Base-by-base conservation (phyloP, 2,329 filamentous ascomycete species). In the Nemania sp. region DNA sequence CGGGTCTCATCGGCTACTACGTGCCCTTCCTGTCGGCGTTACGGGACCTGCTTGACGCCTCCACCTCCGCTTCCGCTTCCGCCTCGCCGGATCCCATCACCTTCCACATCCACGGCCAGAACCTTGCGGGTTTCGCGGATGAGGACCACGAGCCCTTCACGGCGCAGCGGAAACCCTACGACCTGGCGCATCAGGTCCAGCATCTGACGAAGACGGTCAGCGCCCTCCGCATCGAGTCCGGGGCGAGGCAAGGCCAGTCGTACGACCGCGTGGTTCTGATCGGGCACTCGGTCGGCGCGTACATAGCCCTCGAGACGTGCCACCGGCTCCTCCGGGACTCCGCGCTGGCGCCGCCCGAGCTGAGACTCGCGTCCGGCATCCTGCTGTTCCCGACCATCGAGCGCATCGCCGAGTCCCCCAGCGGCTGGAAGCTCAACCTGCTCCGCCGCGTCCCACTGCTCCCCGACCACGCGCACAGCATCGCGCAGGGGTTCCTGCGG, bases 1-100 rank as follows among this genome's bases (percentile, higher is more conserved):
- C 90, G 5, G 90, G 90, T 5, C 79, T 92, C 17, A 83, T 92
- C 52, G 84, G 82, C 57, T 94, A 90, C 80, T 94, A 94, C 74
- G 77, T 76, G 59, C 80, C 83, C 39, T 94, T 92, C 73, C 79
- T 92, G 11, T 77, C 77, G 0, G 78, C 81, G 13, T 76, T 92
- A 2, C 79, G 85, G 47, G 72, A 75, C 0, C 75, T 85, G 12
- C 76, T 91, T 12, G 77, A 82, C 64, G 73, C 74, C 21, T 74
- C 73, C 5, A 17, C 59, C 20, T 64, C 57, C 5, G 18, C 59
- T 18, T 64, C 57, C 64, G 73, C 74, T 20, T 74, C 73, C 5
- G 18, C 59, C 20, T 64, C 57, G 42, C 58, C 63, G 39, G 47
- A 49, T 58, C 62, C 47, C 70, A 74, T 6, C 72, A 77, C 60